Percentiles rank a stretch among this genome's conserved stretches.
These are phyloP conservation scores for Lachnellula hyalina DNA, from an alignment of 2,329 filamentous ascomycete genomes.

Conservation along the genomic window DNA sequence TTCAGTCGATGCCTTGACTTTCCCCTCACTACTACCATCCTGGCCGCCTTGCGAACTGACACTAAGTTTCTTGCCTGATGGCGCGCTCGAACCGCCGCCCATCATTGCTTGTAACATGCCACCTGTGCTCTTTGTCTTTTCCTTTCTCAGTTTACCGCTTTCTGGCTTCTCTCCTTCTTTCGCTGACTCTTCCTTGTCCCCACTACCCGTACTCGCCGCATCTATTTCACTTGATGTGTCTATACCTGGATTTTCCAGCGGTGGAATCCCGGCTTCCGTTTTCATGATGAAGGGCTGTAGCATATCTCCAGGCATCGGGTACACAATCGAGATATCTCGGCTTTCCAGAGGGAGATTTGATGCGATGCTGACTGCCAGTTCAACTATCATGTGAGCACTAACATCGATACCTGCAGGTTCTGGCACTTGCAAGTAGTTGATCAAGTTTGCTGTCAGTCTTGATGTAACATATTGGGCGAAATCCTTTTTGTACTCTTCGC, in stretches of 20 bases:
- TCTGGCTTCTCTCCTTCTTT: conserved; percentile 27
- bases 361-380: conserved; percentile 80
- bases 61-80: conserved; percentile 6
- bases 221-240: conserved; percentile 25
- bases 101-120: conserved; percentile 36
- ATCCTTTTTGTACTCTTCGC: conserved; percentile 58
- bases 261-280: conserved; percentile 62
- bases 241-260: conserved; percentile 42
- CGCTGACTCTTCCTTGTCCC: conserved; percentile 29
- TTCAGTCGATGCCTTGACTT: conserved; percentile 23
- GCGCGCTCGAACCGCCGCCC: conserved; percentile 14
- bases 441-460: conserved; percentile 63
- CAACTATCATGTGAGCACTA: conserved; percentile 86
- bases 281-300: conserved; percentile 78
- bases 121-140: conserved; percentile 23
- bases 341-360: conserved; percentile 86
- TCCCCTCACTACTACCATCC: conserved; percentile 17
- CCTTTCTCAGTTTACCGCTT: conserved; percentile 25
- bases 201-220: conserved; percentile 25
- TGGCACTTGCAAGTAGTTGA: conserved; percentile 69
- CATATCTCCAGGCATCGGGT: conserved; percentile 70
- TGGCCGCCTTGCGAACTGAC: conserved; percentile 3
- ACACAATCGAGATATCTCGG: conserved; percentile 81
- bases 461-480: conserved; percentile 67
- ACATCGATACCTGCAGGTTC: conserved; percentile 78